Base-by-base conservation (phyloP, 805 yeast genomes). In the Zygoascus ofunaensis region DNA sequence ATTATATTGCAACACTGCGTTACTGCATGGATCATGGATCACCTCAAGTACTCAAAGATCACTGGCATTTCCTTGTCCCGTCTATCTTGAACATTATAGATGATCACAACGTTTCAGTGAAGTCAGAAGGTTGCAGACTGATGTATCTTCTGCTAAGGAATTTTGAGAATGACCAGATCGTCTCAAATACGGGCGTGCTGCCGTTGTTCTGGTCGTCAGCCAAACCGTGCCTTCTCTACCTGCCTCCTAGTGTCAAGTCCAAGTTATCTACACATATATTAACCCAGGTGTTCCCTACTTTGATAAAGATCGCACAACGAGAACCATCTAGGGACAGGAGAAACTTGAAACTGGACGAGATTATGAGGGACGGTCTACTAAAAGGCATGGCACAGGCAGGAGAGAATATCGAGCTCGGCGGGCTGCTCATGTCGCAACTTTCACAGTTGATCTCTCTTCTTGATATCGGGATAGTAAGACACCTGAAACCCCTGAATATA, bases 241-340 rank as follows among this genome's bases (percentile, higher is more conserved):
- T 64, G 7, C 68, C 69, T 1, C 68, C 68, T 1, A 42, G 60
- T 8, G 48, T 46, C 2, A 44, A 43, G 5, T 44, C 50, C 2
- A 43, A 42, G 2, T 43, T 49, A 10, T 47, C 63, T 4, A 43
- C 36, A 24, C 26, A 18, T 4, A 26, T 60, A 10, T 44, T 53
- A 4, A 36, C 48, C n/a, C 46, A 63, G 46, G 70, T 77, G 34
- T 65, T 64, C n/a, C 62, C 60, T 2, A 74, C 73, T 36, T 70
- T 61, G 47, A 64, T 65, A 43, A 70, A 62, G 39, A 68, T 68
- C 3, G 74, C 60, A n/a, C 12, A 32, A 19, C 24, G 24, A 4
- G 18, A 30, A 15, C 40, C 26, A 17, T 14, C 20, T 10, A 36
- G 19, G 15, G 3, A 37, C 18, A 17, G 17, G 8, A 20, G 45